These are phyloP conservation scores for Yamadazyma aaseri DNA, from an alignment of 1,139 yeast species.

Conservation along the genomic window DNA sequence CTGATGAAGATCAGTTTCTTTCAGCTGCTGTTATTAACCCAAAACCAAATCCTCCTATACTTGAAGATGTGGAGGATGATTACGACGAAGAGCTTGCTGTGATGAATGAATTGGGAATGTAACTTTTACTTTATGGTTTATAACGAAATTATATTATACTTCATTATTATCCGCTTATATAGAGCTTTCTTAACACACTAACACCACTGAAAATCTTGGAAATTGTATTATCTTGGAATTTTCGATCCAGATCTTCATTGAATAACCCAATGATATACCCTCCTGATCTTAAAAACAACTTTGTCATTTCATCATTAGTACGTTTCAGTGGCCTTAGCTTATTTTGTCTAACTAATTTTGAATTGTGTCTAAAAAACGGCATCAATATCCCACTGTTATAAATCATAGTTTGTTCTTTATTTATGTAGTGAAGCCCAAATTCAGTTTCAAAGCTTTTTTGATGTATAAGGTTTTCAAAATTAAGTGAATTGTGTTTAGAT, in stretches of 20 bases:
- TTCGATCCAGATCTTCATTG: constrained; percentile 26
- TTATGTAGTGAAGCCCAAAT: constrained; percentile 50
- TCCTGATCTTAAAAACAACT: constrained; percentile 51
- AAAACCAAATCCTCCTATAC: constrained; percentile 3
- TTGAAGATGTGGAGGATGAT: constrained; percentile 12
- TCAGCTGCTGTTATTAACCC: constrained; percentile 6
- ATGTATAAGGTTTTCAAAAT: constrained; percentile 47
- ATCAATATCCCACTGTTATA: constrained; percentile 50
- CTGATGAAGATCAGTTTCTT: constrained; percentile 12
- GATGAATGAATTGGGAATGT: constrained; percentile 40
- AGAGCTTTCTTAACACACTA: constrained; percentile 39
- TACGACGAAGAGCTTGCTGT: constrained; percentile 35
- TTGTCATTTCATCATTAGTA: constrained; percentile 17
- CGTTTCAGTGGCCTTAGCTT: constrained; percentile 12
- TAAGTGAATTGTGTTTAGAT: constrained; percentile 24
- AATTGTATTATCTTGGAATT: constrained; percentile 40
- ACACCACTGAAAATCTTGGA: constrained; percentile 46
- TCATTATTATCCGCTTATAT: constrained; percentile 19
- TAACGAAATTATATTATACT: too few relatives aligned
- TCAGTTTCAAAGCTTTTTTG: constrained; percentile 51
- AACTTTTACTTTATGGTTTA: constrained; percentile 5
- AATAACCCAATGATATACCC: constrained; percentile 60
- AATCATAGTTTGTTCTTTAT: constrained; percentile 23
- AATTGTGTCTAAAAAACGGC: constrained; percentile 47
- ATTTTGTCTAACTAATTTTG: constrained; percentile 40